These are phyloP conservation scores for Panicum virgatum DNA, from an alignment of 202 grass and related monocot genomes.

Conservation along the genomic window DNA sequence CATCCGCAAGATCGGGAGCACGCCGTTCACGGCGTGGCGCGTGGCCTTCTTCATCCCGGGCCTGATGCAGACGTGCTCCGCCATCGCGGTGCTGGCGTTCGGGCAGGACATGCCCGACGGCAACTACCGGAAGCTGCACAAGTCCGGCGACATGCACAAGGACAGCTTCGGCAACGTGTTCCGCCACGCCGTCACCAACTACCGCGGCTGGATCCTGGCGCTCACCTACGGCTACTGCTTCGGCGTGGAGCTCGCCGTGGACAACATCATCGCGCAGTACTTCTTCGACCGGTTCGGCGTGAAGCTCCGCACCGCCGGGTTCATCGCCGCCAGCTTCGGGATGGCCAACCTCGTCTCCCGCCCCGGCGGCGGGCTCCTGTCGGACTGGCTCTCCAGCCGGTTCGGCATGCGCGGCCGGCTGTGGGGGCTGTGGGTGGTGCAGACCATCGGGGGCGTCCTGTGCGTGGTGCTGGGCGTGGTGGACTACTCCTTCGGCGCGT, in stretches of 20 bases:
- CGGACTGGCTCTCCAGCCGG: slow-evolving; percentile 62
- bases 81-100: slow-evolving; percentile 63
- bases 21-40: slow-evolving; percentile 76
- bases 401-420: slow-evolving; percentile 78
- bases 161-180: slow-evolving; percentile 75
- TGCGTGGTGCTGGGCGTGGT: slow-evolving; percentile 67
- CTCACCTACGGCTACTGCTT: slow-evolving; percentile 91
- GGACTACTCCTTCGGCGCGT: slow-evolving; percentile 42
- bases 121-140: slow-evolving; percentile 69
- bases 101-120: slow-evolving; percentile 90
- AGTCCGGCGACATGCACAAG: slow-evolving; percentile 69
- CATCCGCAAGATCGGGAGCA: slow-evolving; percentile 60
- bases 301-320: slow-evolving; percentile 62
- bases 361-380: slow-evolving; percentile 63
- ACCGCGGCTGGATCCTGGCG: slow-evolving; percentile 88
- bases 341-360: slow-evolving; percentile 75
- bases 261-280: slow-evolving; percentile 91
- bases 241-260: slow-evolving; percentile 75
- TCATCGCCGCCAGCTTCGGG: slow-evolving; percentile 90
- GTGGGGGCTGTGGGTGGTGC: slow-evolving; percentile 78
- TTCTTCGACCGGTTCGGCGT: slow-evolving; percentile 84
- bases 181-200: slow-evolving; percentile 62
- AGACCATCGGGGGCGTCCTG: slow-evolving; percentile 67
- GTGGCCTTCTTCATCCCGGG: slow-evolving; percentile 85
- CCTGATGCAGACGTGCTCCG: slow-evolving; percentile 68